Conservation (phyloP, 1,139 yeast species). For the Yamadazyma triangularis region DNA sequence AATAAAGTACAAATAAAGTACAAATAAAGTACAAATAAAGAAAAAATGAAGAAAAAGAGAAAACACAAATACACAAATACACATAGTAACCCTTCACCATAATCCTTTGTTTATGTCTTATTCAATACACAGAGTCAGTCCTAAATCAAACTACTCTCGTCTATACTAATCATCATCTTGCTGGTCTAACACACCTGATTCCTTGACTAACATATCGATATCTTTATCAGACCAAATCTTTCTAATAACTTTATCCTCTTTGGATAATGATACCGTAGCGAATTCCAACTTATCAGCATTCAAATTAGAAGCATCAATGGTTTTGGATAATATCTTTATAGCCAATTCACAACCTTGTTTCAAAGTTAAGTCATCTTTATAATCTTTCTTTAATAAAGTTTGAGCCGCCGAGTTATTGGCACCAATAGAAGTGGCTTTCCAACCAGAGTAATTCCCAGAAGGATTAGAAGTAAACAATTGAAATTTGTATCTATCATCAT, state of each 20-base stretch:
- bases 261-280: slow-evolving; percentile 60
- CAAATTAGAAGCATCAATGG: slow-evolving; percentile 85
- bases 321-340: slow-evolving; percentile 85
- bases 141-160: too few relatives aligned
- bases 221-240: slow-evolving; percentile 79
- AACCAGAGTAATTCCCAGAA: slow-evolving; percentile 94
- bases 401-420: slow-evolving; percentile 97
- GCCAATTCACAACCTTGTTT: slow-evolving; percentile 86
- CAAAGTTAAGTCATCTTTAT: slow-evolving; percentile 73
- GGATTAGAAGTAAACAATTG: slow-evolving; percentile 96
- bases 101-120: too few relatives aligned
- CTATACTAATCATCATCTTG: slow-evolving; percentile 22
- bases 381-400: slow-evolving; percentile 91
- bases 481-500: slow-evolving; percentile 84
- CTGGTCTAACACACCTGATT: slow-evolving; percentile 62
- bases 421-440: slow-evolving; percentile 98
- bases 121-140: too few relatives aligned
- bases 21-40: too few relatives aligned
- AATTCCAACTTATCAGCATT: slow-evolving; percentile 87
- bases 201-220: slow-evolving; percentile 68
- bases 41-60: too few relatives aligned
- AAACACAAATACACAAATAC: too few relatives aligned
- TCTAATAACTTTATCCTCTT: slow-evolving; percentile 53
- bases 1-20: too few relatives aligned
- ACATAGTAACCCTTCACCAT: too few relatives aligned